Conservation (phyloP, 345 rosid genomes). For the Populus davidiana region DNA sequence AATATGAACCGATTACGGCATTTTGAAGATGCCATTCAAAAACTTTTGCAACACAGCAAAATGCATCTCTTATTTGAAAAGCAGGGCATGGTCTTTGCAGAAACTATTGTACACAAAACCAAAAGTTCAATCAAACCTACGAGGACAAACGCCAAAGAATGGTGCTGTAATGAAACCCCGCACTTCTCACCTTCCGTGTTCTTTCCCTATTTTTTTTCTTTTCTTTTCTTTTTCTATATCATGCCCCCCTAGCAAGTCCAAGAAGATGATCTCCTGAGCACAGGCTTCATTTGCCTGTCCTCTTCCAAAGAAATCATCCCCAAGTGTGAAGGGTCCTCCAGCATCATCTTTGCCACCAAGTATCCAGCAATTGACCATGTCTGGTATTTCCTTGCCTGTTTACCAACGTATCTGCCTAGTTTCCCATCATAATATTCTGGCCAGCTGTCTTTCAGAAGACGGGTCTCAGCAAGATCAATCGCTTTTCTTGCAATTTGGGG, state of each 20-base stretch:
- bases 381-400: conserved; percentile 37
- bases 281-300: conserved; percentile 30
- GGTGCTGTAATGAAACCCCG: conserved; percentile 2
- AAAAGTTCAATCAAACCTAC: conserved; percentile 17
- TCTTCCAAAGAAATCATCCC: conserved; percentile 30
- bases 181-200: not conserved
- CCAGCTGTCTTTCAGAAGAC: conserved; percentile 33
- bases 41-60: conserved; percentile 7
- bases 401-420: conserved; percentile 30
- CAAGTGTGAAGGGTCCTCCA: conserved; percentile 32
- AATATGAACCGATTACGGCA: not conserved
- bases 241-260: conserved; percentile 15
- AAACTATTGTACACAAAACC: conserved; percentile 35
- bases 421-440: conserved; percentile 39
- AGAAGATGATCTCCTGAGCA: conserved; percentile 25
- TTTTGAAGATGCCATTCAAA: conserved; percentile 1
- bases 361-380: conserved; percentile 38
- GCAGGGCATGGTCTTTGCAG: conserved; percentile 33
- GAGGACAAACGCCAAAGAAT: conserved; percentile 29
- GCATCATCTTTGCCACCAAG: conserved; percentile 37
- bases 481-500: conserved; percentile 36
- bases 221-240: not conserved
- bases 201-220: not conserved
- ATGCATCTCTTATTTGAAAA: conserved; percentile 31
- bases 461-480: conserved; percentile 29